Percentiles rank a stretch among this genome's conserved stretches.
Evolutionary conservation across 2,329 filamentous ascomycete genomes (phyloP).

Genomic region (Blastomyces percursus): DNA sequence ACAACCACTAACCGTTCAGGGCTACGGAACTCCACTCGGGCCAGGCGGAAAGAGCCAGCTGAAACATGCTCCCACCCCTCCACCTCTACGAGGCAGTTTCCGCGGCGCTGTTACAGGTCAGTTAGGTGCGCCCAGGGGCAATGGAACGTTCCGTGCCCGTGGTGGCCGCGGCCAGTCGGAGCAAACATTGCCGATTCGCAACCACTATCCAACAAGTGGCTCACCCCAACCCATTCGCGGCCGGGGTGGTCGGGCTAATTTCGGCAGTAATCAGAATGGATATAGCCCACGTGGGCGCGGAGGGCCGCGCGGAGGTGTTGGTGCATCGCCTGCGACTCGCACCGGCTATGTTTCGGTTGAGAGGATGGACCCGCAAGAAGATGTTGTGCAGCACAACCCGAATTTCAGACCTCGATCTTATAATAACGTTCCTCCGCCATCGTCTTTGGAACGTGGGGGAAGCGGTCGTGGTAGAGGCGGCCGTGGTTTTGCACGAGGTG

Average conservation of each 20-base stretch:
- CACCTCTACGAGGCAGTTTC: constrained; percentile 49
- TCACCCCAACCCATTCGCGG: constrained; percentile 7
- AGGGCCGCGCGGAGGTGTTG: not conserved
- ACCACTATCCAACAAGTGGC: constrained; percentile 13
- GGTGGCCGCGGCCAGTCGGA: constrained; percentile 26
- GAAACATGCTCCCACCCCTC: constrained; percentile 44
- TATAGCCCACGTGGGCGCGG: constrained; percentile 2
- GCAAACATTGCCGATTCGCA: constrained; percentile 19
- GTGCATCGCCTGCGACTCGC: constrained; percentile 11
- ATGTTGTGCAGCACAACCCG: constrained; percentile 42
- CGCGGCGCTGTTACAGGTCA: constrained; percentile 45
- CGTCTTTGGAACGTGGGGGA: constrained; percentile 23
- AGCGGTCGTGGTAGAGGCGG: constrained; percentile 17
- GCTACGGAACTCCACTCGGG: constrained; percentile 47
- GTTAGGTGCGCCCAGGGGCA: constrained; percentile 27
- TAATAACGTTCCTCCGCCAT: constrained; percentile 36
- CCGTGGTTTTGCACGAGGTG: constrained; percentile 9
- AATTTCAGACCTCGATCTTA: constrained; percentile 42
- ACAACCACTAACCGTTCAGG: constrained; percentile 44
- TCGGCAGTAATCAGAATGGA: constrained; percentile 2
- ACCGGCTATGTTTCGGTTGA: constrained; percentile 28
- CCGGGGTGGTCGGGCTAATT: constrained; percentile 6
- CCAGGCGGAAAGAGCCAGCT: constrained; percentile 52
- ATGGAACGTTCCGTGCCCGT: constrained; percentile 27
- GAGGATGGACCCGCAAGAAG: constrained; percentile 38